Base-by-base conservation (phyloP, 805 yeast species). In the Schwanniomyces vanrijiae region DNA sequence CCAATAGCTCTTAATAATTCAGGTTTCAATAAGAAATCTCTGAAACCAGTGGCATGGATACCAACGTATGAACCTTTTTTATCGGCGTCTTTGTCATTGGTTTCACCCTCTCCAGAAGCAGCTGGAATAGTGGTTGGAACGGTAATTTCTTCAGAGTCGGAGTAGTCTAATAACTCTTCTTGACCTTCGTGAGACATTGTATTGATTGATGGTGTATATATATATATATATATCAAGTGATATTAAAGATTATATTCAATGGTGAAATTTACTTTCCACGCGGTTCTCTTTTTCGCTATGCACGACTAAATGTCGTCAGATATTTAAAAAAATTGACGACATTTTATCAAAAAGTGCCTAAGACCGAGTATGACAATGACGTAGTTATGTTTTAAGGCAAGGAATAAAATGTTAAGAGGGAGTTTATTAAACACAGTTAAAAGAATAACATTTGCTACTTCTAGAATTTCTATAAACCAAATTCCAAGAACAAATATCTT, bases 131-230 rank as follows among this genome's bases (percentile, higher is more conserved):
- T 56, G 58, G 75, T 62, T 58, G 72, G 72, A 58, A 86, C 89
- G 61, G 89, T 84, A 69, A 88, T 86, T 71, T 94, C 98, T 77
- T 92, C 99, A 70, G 95, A 88, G 69, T 94, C 99, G 69, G 97
- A 91, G 84, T 94, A 94, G 71, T 94, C 99, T 75, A 94, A 84
- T 69, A 94, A 83, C 81, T 94, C 99, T 88, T 94, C 99, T 87
- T 92, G 98, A 65, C 94, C 95, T 81, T 88, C 95, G 86, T 88
- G 88, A 47, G 96, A 89, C 96, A 89, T 88, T 37, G 24, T 44
- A 33, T 45, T 43, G 43, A 45, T 44, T 47, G 48, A 47, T 43
- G 31, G 37, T 28, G 31, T 26, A 37, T 41, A 33, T 10, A 25
- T 29, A 39, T 26, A 10, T 26, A 37, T 14, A 31, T 31, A 8